These are phyloP conservation scores for Neofusicoccum ribis DNA, from an alignment of 2,329 filamentous ascomycete genomes.

Conservation along the genomic window DNA sequence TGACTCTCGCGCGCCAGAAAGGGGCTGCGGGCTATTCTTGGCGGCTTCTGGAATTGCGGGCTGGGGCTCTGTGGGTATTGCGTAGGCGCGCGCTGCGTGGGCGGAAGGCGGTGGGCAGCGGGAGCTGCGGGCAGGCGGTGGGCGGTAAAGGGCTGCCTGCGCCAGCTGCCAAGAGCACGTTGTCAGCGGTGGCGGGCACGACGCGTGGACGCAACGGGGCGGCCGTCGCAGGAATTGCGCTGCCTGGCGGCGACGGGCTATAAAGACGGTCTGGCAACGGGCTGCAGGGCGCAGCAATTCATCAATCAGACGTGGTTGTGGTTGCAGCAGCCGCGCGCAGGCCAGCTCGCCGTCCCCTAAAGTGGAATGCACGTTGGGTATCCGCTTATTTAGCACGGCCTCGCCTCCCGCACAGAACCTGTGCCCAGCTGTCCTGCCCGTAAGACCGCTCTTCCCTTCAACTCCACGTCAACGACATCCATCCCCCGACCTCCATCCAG, in stretches of 20 bases:
- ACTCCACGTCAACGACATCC: constrained; percentile 20
- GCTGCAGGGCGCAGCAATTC: not conserved
- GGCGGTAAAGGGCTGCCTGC: constrained; percentile 11
- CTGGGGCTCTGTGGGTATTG: constrained; percentile 9
- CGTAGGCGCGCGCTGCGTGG: not conserved
- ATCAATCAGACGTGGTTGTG: constrained; percentile 7
- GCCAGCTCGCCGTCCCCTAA: constrained; percentile 20
- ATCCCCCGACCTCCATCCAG: constrained; percentile 18
- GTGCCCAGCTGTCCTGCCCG: constrained; percentile 31
- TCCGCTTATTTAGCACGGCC: constrained; percentile 45
- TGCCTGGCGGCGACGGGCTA: not conserved
- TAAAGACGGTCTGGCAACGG: not conserved
- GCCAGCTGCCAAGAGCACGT: constrained; percentile 12
- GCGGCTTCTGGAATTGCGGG: constrained; percentile 17
- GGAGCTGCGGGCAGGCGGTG: constrained; percentile 15
- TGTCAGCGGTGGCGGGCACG: constrained; percentile 14
- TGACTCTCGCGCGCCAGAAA: constrained; percentile 1
- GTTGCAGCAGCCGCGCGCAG: constrained; percentile 13
- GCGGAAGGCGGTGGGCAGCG: constrained; percentile 7
- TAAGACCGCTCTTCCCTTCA: constrained; percentile 42
- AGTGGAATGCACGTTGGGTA: constrained; percentile 20
- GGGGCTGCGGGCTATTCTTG: constrained; percentile 16
- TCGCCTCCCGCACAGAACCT: constrained; percentile 40
- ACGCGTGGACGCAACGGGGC: constrained; percentile 15
- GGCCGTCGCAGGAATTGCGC: constrained; percentile 11